Conservation (phyloP, 306 rosid genomes). For the Leucaena leucocephala region DNA sequence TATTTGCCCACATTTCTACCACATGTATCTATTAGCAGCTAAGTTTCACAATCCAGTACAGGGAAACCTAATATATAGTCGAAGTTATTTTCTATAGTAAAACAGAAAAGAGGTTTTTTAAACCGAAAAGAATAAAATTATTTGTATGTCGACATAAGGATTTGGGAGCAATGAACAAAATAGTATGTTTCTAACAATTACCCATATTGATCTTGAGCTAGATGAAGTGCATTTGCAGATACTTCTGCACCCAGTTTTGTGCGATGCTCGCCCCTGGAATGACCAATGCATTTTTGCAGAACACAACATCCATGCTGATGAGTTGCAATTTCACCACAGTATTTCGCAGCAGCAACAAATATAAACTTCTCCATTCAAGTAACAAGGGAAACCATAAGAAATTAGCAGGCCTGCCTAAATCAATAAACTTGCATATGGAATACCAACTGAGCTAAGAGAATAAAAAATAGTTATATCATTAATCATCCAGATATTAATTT, state of each 20-base stretch:
- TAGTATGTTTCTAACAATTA: slow-evolving; percentile 25
- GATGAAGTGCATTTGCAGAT: slow-evolving; percentile 46
- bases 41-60: slow-evolving; percentile 5
- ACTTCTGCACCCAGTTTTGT: slow-evolving; percentile 43
- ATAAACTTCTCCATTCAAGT: slow-evolving; percentile 46
- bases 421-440: background rate
- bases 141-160: background rate
- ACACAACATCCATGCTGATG: slow-evolving; percentile 61
- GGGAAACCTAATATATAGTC: background rate
- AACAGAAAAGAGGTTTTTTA: slow-evolving; percentile 10
- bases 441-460: slow-evolving; percentile 15
- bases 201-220: slow-evolving; percentile 63
- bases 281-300: slow-evolving; percentile 53
- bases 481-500: slow-evolving; percentile 3
- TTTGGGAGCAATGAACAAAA: background rate
- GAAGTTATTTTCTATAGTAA: background rate
- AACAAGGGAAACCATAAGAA: background rate
- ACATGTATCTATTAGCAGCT: slow-evolving; percentile 17
- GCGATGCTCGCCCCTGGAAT: slow-evolving; percentile 35
- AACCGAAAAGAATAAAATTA: background rate
- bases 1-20: background rate
- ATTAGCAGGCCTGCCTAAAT: slow-evolving; percentile 3
- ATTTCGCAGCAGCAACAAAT: slow-evolving; percentile 49
- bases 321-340: slow-evolving; percentile 55
- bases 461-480: background rate